Base-by-base conservation (phyloP, 2,329 filamentous ascomycete species). In the Monilinia laxa region DNA sequence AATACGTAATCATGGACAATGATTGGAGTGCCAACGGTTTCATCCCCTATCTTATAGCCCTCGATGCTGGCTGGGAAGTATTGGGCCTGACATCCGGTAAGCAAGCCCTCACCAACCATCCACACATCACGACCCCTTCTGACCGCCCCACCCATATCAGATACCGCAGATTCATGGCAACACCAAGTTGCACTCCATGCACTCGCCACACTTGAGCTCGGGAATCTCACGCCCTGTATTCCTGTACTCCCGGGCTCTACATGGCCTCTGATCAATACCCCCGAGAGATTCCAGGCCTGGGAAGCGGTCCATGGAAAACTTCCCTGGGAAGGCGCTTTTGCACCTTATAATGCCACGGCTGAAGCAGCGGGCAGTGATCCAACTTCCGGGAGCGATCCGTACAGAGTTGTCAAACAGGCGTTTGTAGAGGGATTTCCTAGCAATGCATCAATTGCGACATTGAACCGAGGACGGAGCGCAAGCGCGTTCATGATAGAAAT, bases 381-480 rank as follows among this genome's bases (percentile, higher is more conserved):
- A 4, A 82, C 81, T 1, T 79, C 78, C 7, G 80, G 80, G 0
- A 69, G 42, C 25, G 64, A 83, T 68, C 81, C 82, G 0, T 73
- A 76, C 40, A 76, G 78, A 1, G 76, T 83, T 54, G 76, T 75
- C 23, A 73, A 73, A 56, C 72, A 74, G 0, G 81, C 81, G 0
- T 81, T 83, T 68, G 68, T 75, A 6, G 80, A 82, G 65, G 81
- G 81, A 7, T 82, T 76, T 68, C 81, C 82, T 2, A 82, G 80
- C 70, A 78, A 73, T n/a, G 80, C 78, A 3, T 73, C 77, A 25
- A 76, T 78, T 3, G 70, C 73, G 23, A 76, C 18, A 18, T 35
- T 66, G 38, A 63, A 66, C 38, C 28, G 18, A 0, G 40, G 79
- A 57, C 76, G 76, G 35, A 75, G 74, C 57, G 80, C 80, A 5